phyloP scores from a whole-genome alignment of 192 early-diverging fungal species.

The Jimgerdemannia flammicorona region DNA sequence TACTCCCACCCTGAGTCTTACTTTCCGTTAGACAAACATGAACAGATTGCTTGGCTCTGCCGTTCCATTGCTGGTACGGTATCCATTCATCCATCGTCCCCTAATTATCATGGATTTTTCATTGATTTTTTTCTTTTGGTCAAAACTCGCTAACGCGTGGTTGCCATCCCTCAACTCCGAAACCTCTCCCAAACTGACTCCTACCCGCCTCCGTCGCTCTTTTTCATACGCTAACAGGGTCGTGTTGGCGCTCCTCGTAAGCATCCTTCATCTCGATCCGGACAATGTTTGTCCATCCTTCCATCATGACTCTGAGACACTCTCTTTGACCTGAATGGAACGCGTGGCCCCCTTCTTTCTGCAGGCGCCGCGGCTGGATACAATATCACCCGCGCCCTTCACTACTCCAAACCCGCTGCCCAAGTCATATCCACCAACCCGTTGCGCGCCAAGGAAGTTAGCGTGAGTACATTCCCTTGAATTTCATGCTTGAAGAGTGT shows the following conservation, averaged over 20 bases:
- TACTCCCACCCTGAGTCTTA: no score
- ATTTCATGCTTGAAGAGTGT: neutral
- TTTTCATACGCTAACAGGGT: neutral
- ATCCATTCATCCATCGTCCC: neutral
- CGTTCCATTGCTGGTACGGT: neutral
- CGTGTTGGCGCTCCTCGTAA: neutral
- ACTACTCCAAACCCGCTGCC: conserved; percentile 56
- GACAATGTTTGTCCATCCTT: neutral
- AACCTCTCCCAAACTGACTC: neutral
- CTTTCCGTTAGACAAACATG: neutral
- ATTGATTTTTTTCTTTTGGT: neutral
- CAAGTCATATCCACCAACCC: conserved; percentile 72
- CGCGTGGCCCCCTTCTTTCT: neutral
- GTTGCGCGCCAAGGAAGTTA: neutral
- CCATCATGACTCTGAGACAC: neutral
- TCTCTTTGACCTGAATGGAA: neutral
- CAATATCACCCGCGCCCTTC: conserved; percentile 50
- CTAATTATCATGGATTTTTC: neutral
- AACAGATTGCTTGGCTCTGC: neutral
- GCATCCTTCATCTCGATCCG: neutral
- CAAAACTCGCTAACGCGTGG: neutral
- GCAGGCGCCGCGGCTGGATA: neutral
- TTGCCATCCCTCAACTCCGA: neutral
- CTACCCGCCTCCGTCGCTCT: neutral
- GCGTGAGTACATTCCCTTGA: conserved; percentile 5